Percentiles rank a stretch among this genome's conserved stretches.
These are phyloP conservation scores for Ophiocordyceps robertsii DNA, from an alignment of 2,329 filamentous ascomycete species.

Conservation along the genomic window DNA sequence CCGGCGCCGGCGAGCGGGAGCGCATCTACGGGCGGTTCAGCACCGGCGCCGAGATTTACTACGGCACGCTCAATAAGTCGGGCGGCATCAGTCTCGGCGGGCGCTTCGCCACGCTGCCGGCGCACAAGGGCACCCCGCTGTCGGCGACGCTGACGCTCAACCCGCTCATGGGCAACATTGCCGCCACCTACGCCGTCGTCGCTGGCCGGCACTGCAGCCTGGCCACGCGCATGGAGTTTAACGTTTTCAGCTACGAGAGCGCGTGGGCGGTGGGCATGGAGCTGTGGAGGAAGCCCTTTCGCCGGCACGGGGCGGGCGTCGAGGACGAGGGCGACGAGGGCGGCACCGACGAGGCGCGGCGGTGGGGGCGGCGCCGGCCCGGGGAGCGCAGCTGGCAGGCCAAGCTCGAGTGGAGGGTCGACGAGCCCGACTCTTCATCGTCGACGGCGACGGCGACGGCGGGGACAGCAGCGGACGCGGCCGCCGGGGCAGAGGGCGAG, in stretches of 20 bases:
- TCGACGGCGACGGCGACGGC: background rate
- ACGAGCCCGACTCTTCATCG: constrained; percentile 20
- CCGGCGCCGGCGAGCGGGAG: constrained; percentile 30
- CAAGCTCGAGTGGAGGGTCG: constrained; percentile 37
- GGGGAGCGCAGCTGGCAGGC: constrained; percentile 32
- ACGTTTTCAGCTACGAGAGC: constrained; percentile 96
- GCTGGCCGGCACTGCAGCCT: constrained; percentile 73
- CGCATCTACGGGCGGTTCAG: constrained; percentile 72
- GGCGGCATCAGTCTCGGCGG: constrained; percentile 81
- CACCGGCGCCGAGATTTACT: constrained; percentile 86
- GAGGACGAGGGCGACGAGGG: constrained; percentile 6
- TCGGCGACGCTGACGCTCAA: constrained; percentile 90
- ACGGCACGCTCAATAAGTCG: constrained; percentile 80
- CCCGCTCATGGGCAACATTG: constrained; percentile 86
- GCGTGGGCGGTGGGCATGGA: constrained; percentile 86
- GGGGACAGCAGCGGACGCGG: background rate
- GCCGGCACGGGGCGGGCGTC: constrained; percentile 22
- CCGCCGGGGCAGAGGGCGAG: constrained; percentile 14
- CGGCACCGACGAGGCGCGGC: constrained; percentile 6
- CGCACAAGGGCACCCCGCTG: constrained; percentile 72
- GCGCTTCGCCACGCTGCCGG: constrained; percentile 77
- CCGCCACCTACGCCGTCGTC: constrained; percentile 81
- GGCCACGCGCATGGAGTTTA: constrained; percentile 89
- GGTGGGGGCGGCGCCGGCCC: constrained; percentile 8
- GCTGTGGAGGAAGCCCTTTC: constrained; percentile 60